Evolutionary conservation across 2,329 filamentous ascomycete species (phyloP).

Genomic region (Botryosphaeria dothidea): DNA sequence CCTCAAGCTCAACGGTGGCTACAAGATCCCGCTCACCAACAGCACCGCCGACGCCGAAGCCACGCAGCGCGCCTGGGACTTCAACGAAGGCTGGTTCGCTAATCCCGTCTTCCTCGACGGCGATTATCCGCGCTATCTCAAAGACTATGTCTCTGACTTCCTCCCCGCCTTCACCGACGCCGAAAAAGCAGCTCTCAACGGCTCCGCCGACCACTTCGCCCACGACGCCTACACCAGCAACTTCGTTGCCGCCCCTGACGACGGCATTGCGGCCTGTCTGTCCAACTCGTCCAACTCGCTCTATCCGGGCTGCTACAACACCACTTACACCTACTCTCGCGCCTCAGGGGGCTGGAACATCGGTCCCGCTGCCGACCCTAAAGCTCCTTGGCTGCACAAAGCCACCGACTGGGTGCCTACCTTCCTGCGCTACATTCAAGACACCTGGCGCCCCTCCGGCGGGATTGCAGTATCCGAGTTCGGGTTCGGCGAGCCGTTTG

Average conservation of each 20-base stretch:
- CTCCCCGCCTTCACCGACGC: conserved; percentile 33
- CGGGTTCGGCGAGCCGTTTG: conserved; percentile 39
- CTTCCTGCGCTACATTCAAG: conserved; percentile 36
- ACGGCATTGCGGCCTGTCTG: conserved; percentile 39
- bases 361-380: conserved; percentile 32
- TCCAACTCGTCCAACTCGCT: conserved; percentile 34
- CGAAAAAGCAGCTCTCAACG: conserved; percentile 34
- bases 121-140: conserved; percentile 45
- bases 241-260: conserved; percentile 36
- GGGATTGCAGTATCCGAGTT: conserved; percentile 39
- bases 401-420: conserved; percentile 36
- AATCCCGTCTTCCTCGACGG: conserved; percentile 45
- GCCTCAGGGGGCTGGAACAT: conserved; percentile 32
- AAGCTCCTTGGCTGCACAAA: conserved; percentile 36
- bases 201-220: conserved; percentile 38
- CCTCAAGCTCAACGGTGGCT: conserved; percentile 40
- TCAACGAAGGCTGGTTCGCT: conserved; percentile 44
- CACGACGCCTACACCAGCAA: conserved; percentile 34
- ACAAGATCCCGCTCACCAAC: conserved; percentile 38
- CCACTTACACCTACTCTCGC: conserved; percentile 32
- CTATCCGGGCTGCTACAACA: conserved; percentile 36
- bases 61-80: conserved; percentile 38
- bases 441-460: conserved; percentile 31
- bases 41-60: conserved; percentile 35
- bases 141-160: conserved; percentile 35